Evolutionary conservation across 768 basidiomycete species (phyloP).

Genomic region (Cyclocybe aegerita): DNA sequence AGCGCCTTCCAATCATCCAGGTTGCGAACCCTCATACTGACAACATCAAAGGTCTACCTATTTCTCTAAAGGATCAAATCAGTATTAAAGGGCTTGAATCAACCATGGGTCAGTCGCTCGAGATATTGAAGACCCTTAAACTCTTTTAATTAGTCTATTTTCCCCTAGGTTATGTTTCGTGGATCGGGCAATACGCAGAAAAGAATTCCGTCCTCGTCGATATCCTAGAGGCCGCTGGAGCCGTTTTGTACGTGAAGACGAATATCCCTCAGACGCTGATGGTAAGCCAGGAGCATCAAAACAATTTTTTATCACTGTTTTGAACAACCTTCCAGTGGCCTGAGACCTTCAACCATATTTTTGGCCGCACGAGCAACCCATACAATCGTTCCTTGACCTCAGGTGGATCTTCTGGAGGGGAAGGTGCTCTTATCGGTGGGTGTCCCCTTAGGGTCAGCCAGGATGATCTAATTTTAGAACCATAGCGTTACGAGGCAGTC

Average conservation of each 20-base stretch:
- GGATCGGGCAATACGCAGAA: constrained; percentile 60
- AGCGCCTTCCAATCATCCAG: background rate
- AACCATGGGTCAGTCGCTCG: constrained; percentile 49
- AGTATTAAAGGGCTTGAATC: constrained; percentile 68
- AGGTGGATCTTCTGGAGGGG: constrained; percentile 87
- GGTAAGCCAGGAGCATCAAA: constrained; percentile 35
- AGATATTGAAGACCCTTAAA: background rate
- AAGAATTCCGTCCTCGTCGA: constrained; percentile 64
- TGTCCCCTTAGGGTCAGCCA: too few species aligned
- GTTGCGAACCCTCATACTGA: background rate
- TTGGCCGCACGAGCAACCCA: constrained; percentile 78
- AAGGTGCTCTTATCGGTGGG: constrained; percentile 72
- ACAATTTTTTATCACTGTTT: background rate
- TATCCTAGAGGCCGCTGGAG: constrained; percentile 65
- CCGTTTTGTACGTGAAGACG: constrained; percentile 69
- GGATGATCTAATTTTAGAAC: too few species aligned
- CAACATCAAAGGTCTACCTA: constrained; percentile 43
- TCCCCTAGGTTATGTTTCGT: constrained; percentile 64
- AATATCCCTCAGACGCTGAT: constrained; percentile 80
- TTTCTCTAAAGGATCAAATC: constrained; percentile 77
- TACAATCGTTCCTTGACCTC: constrained; percentile 66
- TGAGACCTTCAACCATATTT: constrained; percentile 78
- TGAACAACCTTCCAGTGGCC: constrained; percentile 49
- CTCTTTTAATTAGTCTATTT: background rate
- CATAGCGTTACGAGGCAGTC: constrained; percentile 43